phyloP scores from a whole-genome alignment of 2,329 filamentous ascomycete genomes.

The Botrytis aclada region DNA sequence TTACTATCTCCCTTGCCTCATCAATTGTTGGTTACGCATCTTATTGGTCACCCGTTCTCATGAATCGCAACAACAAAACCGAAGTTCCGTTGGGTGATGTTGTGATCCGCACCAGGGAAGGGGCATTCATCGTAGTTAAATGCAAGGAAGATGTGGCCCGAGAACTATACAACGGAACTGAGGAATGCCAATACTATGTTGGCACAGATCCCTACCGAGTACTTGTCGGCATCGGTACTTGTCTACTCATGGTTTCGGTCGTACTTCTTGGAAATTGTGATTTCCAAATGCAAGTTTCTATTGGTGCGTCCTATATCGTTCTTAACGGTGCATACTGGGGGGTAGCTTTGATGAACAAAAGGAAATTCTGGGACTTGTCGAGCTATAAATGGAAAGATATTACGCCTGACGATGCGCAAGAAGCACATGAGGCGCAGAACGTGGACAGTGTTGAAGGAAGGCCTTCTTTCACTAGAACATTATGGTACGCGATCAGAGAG shows the following conservation, averaged over 20 bases:
- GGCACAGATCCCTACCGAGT: constrained; percentile 46
- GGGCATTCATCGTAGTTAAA: constrained; percentile 55
- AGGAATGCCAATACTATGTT: constrained; percentile 57
- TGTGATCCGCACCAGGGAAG: constrained; percentile 59
- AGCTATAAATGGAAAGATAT: constrained; percentile 47
- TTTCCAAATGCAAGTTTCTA: constrained; percentile 58
- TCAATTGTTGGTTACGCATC: constrained; percentile 55
- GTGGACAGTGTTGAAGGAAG: constrained; percentile 42
- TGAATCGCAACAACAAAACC: constrained; percentile 48
- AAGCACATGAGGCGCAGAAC: constrained; percentile 39
- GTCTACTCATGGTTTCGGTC: constrained; percentile 59
- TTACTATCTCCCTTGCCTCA: constrained; percentile 51
- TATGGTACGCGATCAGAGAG: constrained; percentile 58
- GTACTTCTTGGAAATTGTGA: constrained; percentile 60
- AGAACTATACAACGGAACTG: constrained; percentile 60
- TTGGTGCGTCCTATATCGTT: constrained; percentile 55
- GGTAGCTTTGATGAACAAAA: constrained; percentile 39
- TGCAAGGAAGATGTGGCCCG: constrained; percentile 59
- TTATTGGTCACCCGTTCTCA: constrained; percentile 55
- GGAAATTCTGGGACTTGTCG: constrained; percentile 56
- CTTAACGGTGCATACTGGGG: constrained; percentile 60
- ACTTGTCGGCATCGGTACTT: constrained; percentile 56
- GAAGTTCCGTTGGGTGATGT: constrained; percentile 53
- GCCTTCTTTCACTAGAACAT: constrained; percentile 52
- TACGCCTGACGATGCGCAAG: constrained; percentile 42